phyloP scores from a whole-genome alignment of 2,329 filamentous ascomycete species.

The Fusarium illudens region DNA sequence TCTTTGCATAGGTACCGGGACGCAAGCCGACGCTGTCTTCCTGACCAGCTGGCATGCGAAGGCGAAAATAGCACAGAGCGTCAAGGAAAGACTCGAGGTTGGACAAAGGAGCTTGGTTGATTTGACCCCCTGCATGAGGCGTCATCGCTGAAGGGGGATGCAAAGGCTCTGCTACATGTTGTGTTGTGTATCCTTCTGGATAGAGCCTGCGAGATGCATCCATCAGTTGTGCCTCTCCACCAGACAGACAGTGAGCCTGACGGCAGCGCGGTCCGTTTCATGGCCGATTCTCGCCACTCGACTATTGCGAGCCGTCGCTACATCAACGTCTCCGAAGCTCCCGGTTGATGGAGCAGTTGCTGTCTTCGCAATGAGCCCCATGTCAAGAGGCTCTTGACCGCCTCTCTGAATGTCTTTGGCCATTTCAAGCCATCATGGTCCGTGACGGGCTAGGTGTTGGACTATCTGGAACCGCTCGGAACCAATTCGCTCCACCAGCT shows the following conservation, averaged over 20 bases:
- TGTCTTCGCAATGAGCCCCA: not conserved
- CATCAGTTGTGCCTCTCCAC: not conserved
- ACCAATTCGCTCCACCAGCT: conserved; percentile 2
- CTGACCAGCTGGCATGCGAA: not conserved
- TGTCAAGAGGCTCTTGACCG: conserved; percentile 15
- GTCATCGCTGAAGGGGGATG: not conserved
- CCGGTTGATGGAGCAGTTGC: not conserved
- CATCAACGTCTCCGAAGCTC: conserved; percentile 2
- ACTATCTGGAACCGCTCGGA: not conserved
- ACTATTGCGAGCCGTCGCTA: conserved; percentile 2
- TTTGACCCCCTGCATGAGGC: not conserved
- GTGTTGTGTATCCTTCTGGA: not conserved
- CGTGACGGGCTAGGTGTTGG: conserved; percentile 4
- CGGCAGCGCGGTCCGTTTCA: conserved; percentile 30
- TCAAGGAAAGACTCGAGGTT: not conserved
- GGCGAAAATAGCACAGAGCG: not conserved
- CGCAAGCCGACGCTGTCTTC: not conserved
- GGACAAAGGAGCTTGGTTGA: not conserved
- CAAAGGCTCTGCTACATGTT: not conserved
- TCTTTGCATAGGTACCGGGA: not conserved
- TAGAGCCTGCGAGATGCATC: not conserved
- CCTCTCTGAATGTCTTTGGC: conserved; percentile 1
- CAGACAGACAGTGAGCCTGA: conserved; percentile 3
- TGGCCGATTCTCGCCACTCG: conserved; percentile 13
- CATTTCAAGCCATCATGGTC: conserved; percentile 4